Percentiles rank a stretch among this genome's conserved stretches.
Conservation (phyloP, 169 alveolate genomes). For the Cyclospora cayetanensis region DNA sequence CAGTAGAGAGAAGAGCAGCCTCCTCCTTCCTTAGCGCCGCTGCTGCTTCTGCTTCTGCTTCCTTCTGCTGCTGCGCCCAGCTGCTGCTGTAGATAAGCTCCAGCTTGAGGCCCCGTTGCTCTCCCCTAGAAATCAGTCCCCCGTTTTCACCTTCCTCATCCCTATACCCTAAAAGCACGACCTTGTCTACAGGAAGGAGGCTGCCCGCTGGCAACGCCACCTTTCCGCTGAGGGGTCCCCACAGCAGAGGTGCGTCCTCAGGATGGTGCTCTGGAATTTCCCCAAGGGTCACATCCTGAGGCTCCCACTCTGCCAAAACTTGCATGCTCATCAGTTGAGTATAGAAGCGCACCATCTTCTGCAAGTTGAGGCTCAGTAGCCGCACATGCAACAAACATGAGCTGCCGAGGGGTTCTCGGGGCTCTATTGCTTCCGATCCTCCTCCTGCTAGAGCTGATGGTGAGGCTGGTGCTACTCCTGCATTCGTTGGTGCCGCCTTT, state of each 20-base stretch:
- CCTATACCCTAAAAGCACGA: neutral
- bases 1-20: neutral
- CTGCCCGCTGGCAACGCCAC: neutral
- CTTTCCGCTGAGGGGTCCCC: neutral
- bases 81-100: constrained; percentile 53
- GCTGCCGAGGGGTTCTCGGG: neutral
- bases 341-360: constrained; percentile 41
- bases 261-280: neutral
- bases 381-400: constrained; percentile 58
- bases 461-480: constrained; percentile 7
- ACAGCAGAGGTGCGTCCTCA: neutral
- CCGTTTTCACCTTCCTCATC: neutral
- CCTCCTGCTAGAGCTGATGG: constrained; percentile 5
- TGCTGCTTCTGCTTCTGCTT: neutral
- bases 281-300: neutral
- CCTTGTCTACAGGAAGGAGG: neutral
- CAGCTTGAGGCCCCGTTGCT: constrained; percentile 20
- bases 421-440: neutral
- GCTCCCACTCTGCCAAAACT: constrained; percentile 20
- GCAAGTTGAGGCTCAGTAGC: constrained; percentile 4
- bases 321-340: constrained; percentile 56
- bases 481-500: neutral
- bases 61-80: constrained; percentile 28
- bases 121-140: neutral
- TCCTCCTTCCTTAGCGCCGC: constrained; percentile 13